Evolutionary conservation across 1,139 yeast species (phyloP), one percentile per base, ranked within the genome.

Genomic region (Geotrichum carabidarum): DNA sequence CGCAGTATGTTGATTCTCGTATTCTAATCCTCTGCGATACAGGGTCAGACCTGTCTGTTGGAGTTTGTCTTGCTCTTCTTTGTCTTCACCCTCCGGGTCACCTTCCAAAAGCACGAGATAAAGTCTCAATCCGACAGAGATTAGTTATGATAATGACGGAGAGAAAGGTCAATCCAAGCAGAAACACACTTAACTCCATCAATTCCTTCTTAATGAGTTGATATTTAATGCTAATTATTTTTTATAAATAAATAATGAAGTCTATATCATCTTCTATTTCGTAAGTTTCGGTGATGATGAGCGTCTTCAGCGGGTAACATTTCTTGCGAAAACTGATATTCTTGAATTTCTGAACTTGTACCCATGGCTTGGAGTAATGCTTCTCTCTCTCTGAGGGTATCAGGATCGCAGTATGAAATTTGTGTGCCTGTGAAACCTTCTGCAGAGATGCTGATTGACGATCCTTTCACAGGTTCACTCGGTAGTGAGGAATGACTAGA

Each of bases 31-130:
- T 84, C 4, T 84, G 94, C 63, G 85, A 82, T 41, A 71, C 80
- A 0, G 93, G 89, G 0, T 73, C 75, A 1, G 95, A 88, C 63
- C 67, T 87, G 38, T 77, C 89, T 4, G 77, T 81, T 2, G 89
- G 86, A 0, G 74, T 84, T 0, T 76, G 80, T 0, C 68, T 88
- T 3, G 72, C 78, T 8, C 63, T 83, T 1, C 68, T 85, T 12
- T 76, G 84, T 58, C 65, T 68, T 36, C 68, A 73, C 55, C 84
- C 73, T 61, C 72, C 78, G 51, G 53, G 45, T 0, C 57, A 59
- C 2, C 50, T 57, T 3, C 44, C 58, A 3, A 58, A 61, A 8
- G 54, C 61, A 6, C 65, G 63, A 32, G 59, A 59, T 49, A 68
- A 50, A 69, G 75, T 11, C 69, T 75, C 42, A 4, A 78, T 89